These are phyloP conservation scores for Elongisporangium undulatum DNA, from an alignment of 352 stramenopile genomes.

Conservation along the genomic window DNA sequence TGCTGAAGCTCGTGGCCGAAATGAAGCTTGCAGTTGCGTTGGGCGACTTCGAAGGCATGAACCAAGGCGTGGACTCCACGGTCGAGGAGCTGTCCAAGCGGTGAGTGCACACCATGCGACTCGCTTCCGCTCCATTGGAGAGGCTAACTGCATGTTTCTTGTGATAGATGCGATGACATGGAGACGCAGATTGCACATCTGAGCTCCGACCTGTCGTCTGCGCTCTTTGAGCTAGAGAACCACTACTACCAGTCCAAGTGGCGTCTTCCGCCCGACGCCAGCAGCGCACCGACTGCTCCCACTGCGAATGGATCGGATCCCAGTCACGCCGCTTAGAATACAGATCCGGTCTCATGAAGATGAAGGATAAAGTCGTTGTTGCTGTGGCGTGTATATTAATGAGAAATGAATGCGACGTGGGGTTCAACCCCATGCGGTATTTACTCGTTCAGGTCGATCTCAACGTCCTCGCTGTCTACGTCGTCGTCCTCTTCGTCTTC, in stretches of 20 bases:
- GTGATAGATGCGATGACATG: conserved; percentile 67
- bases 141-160: neutral
- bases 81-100: conserved; percentile 65
- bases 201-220: conserved; percentile 73
- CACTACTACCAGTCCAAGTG: conserved; percentile 86
- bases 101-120: conserved; percentile 12
- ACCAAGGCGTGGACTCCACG: conserved; percentile 73
- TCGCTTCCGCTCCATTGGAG: neutral
- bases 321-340: neutral
- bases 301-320: conserved; percentile 1
- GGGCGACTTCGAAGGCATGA: conserved; percentile 84
- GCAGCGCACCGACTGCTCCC: neutral
- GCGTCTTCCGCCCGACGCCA: conserved; percentile 26
- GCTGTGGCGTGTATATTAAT: neutral
- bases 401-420: neutral
- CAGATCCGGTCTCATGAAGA: neutral
- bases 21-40: conserved; percentile 79
- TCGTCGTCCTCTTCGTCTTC: conserved; percentile 46
- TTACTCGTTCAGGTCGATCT: conserved; percentile 14
- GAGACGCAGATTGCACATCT: conserved; percentile 75
- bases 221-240: conserved; percentile 78
- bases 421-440: neutral
- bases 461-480: conserved; percentile 2
- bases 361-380: neutral
- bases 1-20: conserved; percentile 78